Evolutionary conservation across 192 early-diverging fungal species (phyloP).

Genomic region (Tieghemiomyces parasiticus): DNA sequence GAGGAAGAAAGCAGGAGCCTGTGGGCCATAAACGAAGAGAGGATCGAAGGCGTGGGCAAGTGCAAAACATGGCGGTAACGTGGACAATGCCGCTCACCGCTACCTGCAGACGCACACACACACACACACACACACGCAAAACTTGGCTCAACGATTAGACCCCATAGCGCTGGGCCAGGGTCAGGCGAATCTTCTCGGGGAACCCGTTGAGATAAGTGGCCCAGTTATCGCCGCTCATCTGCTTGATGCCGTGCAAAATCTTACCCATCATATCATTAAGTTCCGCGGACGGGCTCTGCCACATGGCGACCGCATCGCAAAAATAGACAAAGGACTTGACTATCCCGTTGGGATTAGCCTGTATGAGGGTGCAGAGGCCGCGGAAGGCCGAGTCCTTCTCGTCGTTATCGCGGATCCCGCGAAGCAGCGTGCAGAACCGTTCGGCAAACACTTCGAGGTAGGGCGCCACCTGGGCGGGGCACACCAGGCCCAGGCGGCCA

Average conservation of each 20-base stretch:
- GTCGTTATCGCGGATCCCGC: conserved; percentile 78
- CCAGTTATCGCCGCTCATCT: conserved; percentile 12
- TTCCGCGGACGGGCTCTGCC: conserved; percentile 44
- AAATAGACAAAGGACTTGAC: conserved; percentile 53
- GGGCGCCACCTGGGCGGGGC: conserved; percentile 68
- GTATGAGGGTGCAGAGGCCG: conserved; percentile 87
- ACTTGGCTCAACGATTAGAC: not conserved
- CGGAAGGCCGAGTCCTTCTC: conserved; percentile 96
- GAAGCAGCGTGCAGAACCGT: conserved; percentile 67
- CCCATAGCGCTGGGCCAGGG: conserved; percentile 4
- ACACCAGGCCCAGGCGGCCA: conserved; percentile 86
- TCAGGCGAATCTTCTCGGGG: conserved; percentile 4
- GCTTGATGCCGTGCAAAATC: conserved; percentile 19
- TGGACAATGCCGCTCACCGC: no score
- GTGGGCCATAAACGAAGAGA: no score
- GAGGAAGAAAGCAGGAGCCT: no score
- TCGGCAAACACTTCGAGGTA: conserved; percentile 71
- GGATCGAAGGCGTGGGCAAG: no score
- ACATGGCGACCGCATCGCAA: conserved; percentile 67
- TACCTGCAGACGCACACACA: no score
- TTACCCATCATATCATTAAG: conserved; percentile 48
- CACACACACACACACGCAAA: not conserved
- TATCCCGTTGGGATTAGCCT: conserved; percentile 75
- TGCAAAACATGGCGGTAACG: no score
- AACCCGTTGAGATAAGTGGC: conserved; percentile 6